A percentile compares a stretch with the other conserved stretches of the same genome.
Conservation (phyloP, 2,329 filamentous ascomycete species). For the Cytospora leucostoma region DNA sequence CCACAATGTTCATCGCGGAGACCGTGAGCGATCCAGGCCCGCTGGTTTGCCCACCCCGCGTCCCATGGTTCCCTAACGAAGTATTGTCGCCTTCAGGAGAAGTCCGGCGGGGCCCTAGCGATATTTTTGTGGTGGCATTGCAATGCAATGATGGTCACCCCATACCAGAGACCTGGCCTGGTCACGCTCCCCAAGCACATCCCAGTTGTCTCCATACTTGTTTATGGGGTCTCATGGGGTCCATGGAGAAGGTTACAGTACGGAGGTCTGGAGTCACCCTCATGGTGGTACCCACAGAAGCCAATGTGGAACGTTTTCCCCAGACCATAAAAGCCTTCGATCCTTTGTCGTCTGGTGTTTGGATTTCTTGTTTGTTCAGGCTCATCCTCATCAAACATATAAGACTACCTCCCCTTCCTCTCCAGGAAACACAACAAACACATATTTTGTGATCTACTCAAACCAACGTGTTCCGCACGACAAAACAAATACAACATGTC, state of each 20-base stretch:
- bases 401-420: conserved; percentile 5
- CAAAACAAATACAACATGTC: conserved; percentile 19
- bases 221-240: background rate
- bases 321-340: conserved; percentile 23
- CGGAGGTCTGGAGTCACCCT: conserved; percentile 30
- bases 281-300: conserved; percentile 21
- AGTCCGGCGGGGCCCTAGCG: conserved; percentile 19
- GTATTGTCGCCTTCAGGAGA: conserved; percentile 20
- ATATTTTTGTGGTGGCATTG: conserved; percentile 16
- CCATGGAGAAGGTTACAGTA: conserved; percentile 27
- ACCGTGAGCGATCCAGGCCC: conserved; percentile 25
- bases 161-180: conserved; percentile 21
- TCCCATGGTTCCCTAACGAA: conserved; percentile 6
- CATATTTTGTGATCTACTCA: background rate
- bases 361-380: conserved; percentile 21
- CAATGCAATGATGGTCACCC: conserved; percentile 27
- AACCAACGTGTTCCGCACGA: conserved; percentile 13
- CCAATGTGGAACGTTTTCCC: conserved; percentile 19
- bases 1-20: conserved; percentile 26
- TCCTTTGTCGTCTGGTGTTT: conserved; percentile 13
- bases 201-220: conserved; percentile 24
- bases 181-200: conserved; percentile 25
- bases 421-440: conserved; percentile 4
- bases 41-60: conserved; percentile 3
- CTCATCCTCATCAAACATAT: conserved; percentile 14